A percentile compares a stretch with the other conserved stretches of the same genome.
Conservation (phyloP, 2,329 filamentous ascomycete genomes). For the Aureobasidium sp. region DNA sequence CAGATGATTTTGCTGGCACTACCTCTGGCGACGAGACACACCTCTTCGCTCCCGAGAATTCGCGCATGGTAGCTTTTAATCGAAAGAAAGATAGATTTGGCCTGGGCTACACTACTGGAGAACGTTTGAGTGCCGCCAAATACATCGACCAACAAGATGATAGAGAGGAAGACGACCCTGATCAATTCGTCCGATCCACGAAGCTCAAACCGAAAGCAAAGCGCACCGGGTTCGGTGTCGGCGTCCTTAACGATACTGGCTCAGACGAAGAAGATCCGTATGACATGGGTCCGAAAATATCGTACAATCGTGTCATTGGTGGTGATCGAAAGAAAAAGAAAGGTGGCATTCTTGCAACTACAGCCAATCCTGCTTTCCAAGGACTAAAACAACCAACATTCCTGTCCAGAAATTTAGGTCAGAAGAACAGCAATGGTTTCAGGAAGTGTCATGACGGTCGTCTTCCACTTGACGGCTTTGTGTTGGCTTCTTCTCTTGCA, state of each 20-base stretch:
- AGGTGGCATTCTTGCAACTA: conserved; percentile 26
- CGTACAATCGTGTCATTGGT: conserved; percentile 74
- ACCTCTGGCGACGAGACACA: conserved; percentile 44
- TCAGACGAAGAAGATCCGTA: conserved; percentile 96
- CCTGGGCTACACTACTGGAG: conserved; percentile 58
- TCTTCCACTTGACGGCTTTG: conserved; percentile 71
- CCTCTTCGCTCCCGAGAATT: conserved; percentile 80
- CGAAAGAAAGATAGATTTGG: conserved; percentile 64
- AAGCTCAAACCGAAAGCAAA: conserved; percentile 45
- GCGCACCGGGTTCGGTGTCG: conserved; percentile 71
- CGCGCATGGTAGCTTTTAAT: conserved; percentile 57
- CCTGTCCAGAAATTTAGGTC: conserved; percentile 55
- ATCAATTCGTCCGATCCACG: conserved; percentile 26
- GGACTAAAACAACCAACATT: conserved; percentile 55
- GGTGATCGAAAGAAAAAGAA: conserved; percentile 68
- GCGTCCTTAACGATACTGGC: conserved; percentile 83
- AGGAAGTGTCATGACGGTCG: conserved; percentile 78
- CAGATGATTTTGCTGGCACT: conserved; percentile 20
- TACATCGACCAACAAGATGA: conserved; percentile 20
- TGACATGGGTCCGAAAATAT: conserved; percentile 82
- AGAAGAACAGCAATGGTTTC: conserved; percentile 41
- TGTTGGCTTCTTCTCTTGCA: conserved; percentile 50
- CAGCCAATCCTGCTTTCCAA: conserved; percentile 12
- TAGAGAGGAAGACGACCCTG: conserved; percentile 29
- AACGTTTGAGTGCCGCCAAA: conserved; percentile 34